Conservation (phyloP, 257 asterid genomes). For the Verbena officinalis region DNA sequence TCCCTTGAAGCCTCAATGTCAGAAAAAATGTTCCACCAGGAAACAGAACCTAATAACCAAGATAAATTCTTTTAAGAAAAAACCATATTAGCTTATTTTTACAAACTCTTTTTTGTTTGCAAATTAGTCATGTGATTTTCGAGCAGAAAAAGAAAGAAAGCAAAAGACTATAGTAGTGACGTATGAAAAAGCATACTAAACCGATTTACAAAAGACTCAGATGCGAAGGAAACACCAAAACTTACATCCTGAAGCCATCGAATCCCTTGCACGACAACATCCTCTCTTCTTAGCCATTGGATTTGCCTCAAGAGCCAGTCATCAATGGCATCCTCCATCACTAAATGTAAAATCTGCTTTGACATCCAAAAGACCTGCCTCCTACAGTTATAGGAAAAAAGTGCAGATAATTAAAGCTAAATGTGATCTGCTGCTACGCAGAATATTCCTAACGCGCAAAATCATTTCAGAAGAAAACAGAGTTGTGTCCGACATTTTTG, state of each 20-base stretch:
- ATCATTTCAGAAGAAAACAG: background rate
- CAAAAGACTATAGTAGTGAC: too few species aligned
- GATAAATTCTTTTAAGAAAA: slow-evolving; percentile 25
- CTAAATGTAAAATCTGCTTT: slow-evolving; percentile 82
- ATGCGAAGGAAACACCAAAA: slow-evolving; percentile 21
- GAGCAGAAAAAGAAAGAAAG: too few species aligned
- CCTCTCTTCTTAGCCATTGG: slow-evolving; percentile 89
- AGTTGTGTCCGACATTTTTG: background rate
- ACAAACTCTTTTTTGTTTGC: too few species aligned
- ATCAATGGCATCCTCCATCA: slow-evolving; percentile 97
- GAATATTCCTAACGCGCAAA: background rate
- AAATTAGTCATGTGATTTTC: too few species aligned
- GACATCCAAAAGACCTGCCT: slow-evolving; percentile 98
- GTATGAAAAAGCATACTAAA: too few species aligned
- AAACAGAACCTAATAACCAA: slow-evolving; percentile 74
- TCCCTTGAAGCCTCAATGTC: slow-evolving; percentile 43
- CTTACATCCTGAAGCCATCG: slow-evolving; percentile 83
- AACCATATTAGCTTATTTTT: background rate
- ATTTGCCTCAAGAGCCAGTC: slow-evolving; percentile 90
- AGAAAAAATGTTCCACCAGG: slow-evolving; percentile 83
- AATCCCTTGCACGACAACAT: slow-evolving; percentile 68
- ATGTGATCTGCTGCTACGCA: slow-evolving; percentile 17
- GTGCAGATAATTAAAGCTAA: slow-evolving; percentile 1
- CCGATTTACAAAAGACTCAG: too few species aligned
- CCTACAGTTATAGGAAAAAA: slow-evolving; percentile 44